phyloP scores from a whole-genome alignment of 2,329 filamentous ascomycete species.

The Sporothrix schenckii region DNA sequence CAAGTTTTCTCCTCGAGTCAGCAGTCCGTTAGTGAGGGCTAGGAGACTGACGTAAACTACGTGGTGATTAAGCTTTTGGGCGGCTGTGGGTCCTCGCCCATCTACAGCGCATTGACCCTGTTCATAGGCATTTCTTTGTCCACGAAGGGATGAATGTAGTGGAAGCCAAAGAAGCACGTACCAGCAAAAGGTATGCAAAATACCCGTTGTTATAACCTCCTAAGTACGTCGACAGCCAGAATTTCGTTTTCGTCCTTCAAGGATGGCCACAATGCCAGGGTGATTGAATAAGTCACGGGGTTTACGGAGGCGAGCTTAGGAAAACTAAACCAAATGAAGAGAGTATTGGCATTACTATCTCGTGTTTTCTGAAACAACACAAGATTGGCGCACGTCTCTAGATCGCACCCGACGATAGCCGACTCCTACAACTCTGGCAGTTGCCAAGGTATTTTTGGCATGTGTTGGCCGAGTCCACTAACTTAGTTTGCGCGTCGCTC shows the following conservation, averaged over 20 bases:
- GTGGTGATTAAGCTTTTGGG: no score
- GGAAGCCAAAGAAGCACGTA: background rate
- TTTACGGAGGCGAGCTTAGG: background rate
- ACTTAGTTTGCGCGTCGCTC: background rate
- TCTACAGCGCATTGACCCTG: constrained; percentile 3
- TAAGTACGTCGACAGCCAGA: background rate
- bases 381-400: constrained; percentile 20
- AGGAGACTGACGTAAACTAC: no score
- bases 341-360: background rate
- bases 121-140: background rate
- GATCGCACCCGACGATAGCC: constrained; percentile 42
- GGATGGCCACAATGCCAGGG: background rate
- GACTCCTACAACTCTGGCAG: constrained; percentile 40
- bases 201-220: background rate
- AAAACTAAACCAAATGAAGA: background rate
- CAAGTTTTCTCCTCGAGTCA: background rate
- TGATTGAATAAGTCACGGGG: constrained; percentile 9
- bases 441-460: background rate
- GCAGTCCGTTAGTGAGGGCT: background rate
- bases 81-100: no score
- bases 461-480: background rate
- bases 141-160: constrained; percentile 6
- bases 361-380: no score
- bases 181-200: background rate
- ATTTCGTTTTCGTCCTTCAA: background rate